A percentile compares a stretch with the other conserved stretches of the same genome.
phyloP scores from a whole-genome alignment of 192 early-diverging fungal genomes.

The Geranomyces variabilis region DNA sequence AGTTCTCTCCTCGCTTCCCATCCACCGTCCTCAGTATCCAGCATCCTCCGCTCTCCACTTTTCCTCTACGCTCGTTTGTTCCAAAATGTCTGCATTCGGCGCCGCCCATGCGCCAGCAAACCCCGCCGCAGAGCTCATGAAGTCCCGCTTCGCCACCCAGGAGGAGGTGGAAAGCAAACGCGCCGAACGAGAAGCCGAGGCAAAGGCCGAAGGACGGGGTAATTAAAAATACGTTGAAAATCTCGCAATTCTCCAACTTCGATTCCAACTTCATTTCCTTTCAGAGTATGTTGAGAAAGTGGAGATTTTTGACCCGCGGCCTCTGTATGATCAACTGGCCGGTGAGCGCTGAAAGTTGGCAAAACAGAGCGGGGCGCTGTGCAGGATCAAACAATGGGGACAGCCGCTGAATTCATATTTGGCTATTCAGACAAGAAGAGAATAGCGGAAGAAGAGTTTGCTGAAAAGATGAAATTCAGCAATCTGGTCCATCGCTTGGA shows the following conservation, averaged over 20 bases:
- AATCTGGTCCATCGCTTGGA: conserved; percentile 21
- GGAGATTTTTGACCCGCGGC: conserved; percentile 21
- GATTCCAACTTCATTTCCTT: not conserved
- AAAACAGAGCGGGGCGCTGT: no score
- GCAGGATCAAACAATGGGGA: no score
- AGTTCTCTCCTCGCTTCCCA: no score
- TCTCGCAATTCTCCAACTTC: not conserved
- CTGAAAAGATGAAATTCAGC: conserved; percentile 28
- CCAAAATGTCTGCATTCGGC: conserved; percentile 9
- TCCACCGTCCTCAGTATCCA: no score
- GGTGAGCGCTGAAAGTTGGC: conserved; percentile 14
- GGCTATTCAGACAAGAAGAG: conserved; percentile 20
- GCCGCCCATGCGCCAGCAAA: not conserved
- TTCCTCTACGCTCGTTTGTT: no score
- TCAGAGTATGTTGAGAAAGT: not conserved
- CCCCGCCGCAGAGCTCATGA: conserved; percentile 22
- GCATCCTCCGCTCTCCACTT: no score
- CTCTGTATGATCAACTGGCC: conserved; percentile 27
- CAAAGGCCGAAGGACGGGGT: conserved; percentile 25
- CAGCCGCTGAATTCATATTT: not conserved
- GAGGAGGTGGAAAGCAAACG: conserved; percentile 8
- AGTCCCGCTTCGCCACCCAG: conserved; percentile 14
- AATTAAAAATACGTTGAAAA: not conserved
- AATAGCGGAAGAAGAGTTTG: conserved; percentile 34
- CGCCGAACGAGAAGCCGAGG: conserved; percentile 18